A percentile compares a stretch with the other conserved stretches of the same genome.
These are phyloP conservation scores for Cicer pinnatifidum DNA, from an alignment of 306 rosid genomes.

Conservation along the genomic window DNA sequence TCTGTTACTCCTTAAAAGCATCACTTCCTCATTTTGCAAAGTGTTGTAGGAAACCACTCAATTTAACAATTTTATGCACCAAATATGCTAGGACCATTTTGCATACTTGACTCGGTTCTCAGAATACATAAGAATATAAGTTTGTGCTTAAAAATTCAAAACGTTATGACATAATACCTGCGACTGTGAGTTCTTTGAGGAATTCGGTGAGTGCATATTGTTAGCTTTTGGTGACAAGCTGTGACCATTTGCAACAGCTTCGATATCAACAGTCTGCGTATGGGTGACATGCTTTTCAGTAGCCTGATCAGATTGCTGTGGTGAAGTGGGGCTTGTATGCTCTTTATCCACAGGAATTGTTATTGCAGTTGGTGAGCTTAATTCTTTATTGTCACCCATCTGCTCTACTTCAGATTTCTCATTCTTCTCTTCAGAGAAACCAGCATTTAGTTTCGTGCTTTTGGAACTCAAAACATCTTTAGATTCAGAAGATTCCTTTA, in stretches of 20 bases:
- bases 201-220: slow-evolving; percentile 55
- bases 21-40: slow-evolving; percentile 33
- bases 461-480: slow-evolving; percentile 57
- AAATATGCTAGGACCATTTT: slow-evolving; percentile 8
- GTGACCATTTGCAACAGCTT: slow-evolving; percentile 47
- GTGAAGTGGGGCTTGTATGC: slow-evolving; percentile 54
- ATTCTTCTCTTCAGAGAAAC: slow-evolving; percentile 50
- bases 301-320: slow-evolving; percentile 59
- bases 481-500: slow-evolving; percentile 61
- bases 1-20: slow-evolving; percentile 27
- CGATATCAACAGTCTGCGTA: slow-evolving; percentile 50
- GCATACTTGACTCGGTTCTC: slow-evolving; percentile 29
- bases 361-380: slow-evolving; percentile 56
- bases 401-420: slow-evolving; percentile 59
- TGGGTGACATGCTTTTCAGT: slow-evolving; percentile 56
- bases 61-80: background rate
- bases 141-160: slow-evolving; percentile 9
- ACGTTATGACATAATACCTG: slow-evolving; percentile 48
- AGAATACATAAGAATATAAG: background rate
- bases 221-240: slow-evolving; percentile 53
- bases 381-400: slow-evolving; percentile 48
- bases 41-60: slow-evolving; percentile 11
- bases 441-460: slow-evolving; percentile 52
- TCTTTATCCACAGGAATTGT: slow-evolving; percentile 50
- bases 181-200: slow-evolving; percentile 61